These are phyloP conservation scores for Kodamaea restingae DNA, from an alignment of 805 yeast genomes.

Conservation along the genomic window DNA sequence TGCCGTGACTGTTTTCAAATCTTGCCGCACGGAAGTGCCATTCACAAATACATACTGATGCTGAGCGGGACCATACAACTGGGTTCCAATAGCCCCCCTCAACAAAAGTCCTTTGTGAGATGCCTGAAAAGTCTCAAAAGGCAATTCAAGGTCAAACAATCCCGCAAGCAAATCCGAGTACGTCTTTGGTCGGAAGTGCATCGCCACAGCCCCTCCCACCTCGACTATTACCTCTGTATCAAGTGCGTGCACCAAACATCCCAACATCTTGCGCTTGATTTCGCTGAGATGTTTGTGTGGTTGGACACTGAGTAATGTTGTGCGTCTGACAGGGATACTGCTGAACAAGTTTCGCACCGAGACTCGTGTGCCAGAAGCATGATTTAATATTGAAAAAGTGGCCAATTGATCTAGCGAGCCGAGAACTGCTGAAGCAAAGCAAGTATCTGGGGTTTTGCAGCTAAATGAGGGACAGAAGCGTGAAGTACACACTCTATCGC, in stretches of 20 bases:
- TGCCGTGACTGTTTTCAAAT: constrained; percentile 17
- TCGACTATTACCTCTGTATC: constrained; percentile 14
- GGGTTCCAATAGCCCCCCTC: constrained; percentile 38
- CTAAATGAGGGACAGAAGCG: too few relatives aligned
- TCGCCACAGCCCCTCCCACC: too few relatives aligned
- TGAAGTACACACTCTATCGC: too few relatives aligned
- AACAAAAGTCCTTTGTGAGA: constrained; percentile 21
- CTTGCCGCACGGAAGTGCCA: constrained; percentile 26
- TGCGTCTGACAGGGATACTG: constrained; percentile 42
- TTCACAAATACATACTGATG: constrained; percentile 48
- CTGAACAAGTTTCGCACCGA: constrained; percentile 38
- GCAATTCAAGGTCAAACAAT: constrained; percentile 1
- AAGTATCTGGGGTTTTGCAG: too few relatives aligned
- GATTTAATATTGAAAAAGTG: background rate
- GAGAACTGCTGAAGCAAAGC: too few relatives aligned
- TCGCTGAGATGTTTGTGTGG: constrained; percentile 20
- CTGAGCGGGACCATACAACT: constrained; percentile 28
- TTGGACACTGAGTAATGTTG: constrained; percentile 14
- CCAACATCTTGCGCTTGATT: constrained; percentile 27
- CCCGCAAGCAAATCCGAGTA: background rate
- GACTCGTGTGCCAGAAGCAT: constrained; percentile 25
- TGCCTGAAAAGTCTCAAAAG: constrained; percentile 22
- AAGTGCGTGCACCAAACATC: constrained; percentile 23
- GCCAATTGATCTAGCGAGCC: too few relatives aligned
- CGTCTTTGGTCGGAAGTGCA: background rate